Evolutionary conservation across 2,329 filamentous ascomycete species (phyloP), one percentile per base, ranked within the genome.

Genomic region (Diaporthe batatas): DNA sequence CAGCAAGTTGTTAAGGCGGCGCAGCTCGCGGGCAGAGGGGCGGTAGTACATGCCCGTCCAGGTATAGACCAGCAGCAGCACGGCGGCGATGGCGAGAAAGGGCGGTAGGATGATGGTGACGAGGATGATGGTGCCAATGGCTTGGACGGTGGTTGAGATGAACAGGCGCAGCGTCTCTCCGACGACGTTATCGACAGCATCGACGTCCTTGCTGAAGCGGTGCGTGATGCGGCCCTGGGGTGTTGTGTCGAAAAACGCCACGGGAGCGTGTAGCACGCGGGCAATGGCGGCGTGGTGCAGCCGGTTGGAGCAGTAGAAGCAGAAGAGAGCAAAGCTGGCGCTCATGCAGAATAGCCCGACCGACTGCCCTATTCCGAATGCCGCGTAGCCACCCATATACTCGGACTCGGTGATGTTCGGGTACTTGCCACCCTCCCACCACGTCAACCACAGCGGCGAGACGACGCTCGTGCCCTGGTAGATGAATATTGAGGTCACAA

Each of bases 181-280:
- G 8, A 92, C 83, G 21, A 87, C 89, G 77, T 91, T 91, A 79
- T 93, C 91, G 90, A 93, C 91, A 21, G 89, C 90, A 76, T 92
- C 89, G 57, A 92, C 88, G 77, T 93, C 91, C 79, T 91, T 92
- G 21, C 90, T 91, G 78, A 93, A 92, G 32, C 91, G 89, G 76
- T 93, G 92, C 34, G 89, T 91, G 76, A 93, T 92, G 4, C 91
- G 87, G 18, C 91, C 91, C 6, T 92, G 84, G 0, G 91, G 91
- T 1, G 91, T 93, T 0, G 91, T 93, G 75, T 93, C 91, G 81
- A 93, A 93, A 81, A 93, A 71, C 11, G 70, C 47, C 34, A 71
- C 5, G 32, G 70, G 70, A 3, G 70, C 70, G n/a, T 68, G 70
- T 14, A 71, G 58, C 32, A 71, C 58, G 18, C 70, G 70, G 16